Percentiles rank a stretch among this genome's conserved stretches.
These are phyloP conservation scores for Cudoniella acicularis DNA, from an alignment of 495 filamentous ascomycete genomes.

Conservation along the genomic window DNA sequence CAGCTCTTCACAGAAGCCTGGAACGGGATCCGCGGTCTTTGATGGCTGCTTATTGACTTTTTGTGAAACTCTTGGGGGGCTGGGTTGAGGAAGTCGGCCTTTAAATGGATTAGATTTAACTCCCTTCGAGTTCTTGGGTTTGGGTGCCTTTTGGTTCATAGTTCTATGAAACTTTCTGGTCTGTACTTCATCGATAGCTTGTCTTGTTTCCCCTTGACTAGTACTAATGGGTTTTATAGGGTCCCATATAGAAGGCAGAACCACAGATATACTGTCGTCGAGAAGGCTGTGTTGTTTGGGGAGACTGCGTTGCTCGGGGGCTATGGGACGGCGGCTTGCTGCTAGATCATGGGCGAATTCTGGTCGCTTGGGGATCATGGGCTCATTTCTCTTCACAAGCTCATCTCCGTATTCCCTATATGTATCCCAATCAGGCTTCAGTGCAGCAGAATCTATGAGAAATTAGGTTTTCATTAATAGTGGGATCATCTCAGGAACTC, in stretches of 20 bases:
- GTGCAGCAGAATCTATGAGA: neutral
- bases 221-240: too few species aligned
- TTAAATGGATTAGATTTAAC: neutral
- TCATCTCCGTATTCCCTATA: constrained; percentile 4
- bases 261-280: constrained; percentile 5
- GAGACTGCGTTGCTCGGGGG: neutral
- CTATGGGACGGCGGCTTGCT: neutral
- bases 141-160: constrained; percentile 32
- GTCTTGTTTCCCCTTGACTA: neutral
- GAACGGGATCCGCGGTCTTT: neutral
- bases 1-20: constrained; percentile 15
- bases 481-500: neutral
- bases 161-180: constrained; percentile 21
- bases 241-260: too few species aligned
- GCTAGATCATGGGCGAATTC: neutral
- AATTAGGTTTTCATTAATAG: neutral
- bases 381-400: neutral
- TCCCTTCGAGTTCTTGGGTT: neutral
- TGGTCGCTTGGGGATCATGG: constrained; percentile 15
- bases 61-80: constrained; percentile 6
- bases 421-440: constrained; percentile 16
- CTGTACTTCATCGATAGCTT: constrained; percentile 8
- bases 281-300: constrained; percentile 1
- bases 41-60: neutral
- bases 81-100: constrained; percentile 13